Evolutionary conservation across 2,329 filamentous ascomycete genomes (phyloP), one percentile per base, ranked within the genome.

Genomic region (Ophiostoma sp.): DNA sequence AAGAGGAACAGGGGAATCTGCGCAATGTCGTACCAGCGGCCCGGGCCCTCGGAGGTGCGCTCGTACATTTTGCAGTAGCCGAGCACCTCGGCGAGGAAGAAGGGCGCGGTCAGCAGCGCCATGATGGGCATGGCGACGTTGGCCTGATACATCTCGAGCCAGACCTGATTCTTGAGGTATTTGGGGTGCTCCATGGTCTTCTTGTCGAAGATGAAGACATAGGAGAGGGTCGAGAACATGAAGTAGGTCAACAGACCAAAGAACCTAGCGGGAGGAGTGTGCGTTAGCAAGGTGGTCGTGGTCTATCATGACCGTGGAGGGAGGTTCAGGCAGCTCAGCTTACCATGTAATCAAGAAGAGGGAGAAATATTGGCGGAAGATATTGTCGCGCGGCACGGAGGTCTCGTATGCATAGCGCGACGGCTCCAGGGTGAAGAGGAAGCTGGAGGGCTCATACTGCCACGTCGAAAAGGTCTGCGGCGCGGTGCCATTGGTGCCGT

Each of bases 131-230:
- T 91, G 50, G 94, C 87, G 64, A 83, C 82, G 83, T 91, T 89
- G 75, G 95, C 90, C 83, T 97, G 94, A 76, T 86, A 85, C 79
- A 98, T 97, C 82, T 98, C 95, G 78, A 94, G 88, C 74, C 87
- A 85, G 76, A 98, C 91, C 82, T 98, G 95, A 83, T 97, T 95
- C 84, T 96, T 97, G 80, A 98, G 91, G 82, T 95, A 98, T 80
- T 96, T 96, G 66, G 95, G 95, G 82, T 98, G 95, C 70, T 93
- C 86, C 83, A 95, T 90, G 61, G 93, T 96, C 57, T 90, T 88
- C 83, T 98, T 96, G 83, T 98, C 95, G 84, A 97, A 98, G 80
- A 98, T 87, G 84, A 97, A 92, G 79, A 91, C 79, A 83, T 97
- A 98, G 19, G 94, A 97, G 22, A 97, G 86, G 6, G 91, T 87